Evolutionary conservation across 2,329 filamentous ascomycete species (phyloP).

Genomic region (Colletotrichum navitas): DNA sequence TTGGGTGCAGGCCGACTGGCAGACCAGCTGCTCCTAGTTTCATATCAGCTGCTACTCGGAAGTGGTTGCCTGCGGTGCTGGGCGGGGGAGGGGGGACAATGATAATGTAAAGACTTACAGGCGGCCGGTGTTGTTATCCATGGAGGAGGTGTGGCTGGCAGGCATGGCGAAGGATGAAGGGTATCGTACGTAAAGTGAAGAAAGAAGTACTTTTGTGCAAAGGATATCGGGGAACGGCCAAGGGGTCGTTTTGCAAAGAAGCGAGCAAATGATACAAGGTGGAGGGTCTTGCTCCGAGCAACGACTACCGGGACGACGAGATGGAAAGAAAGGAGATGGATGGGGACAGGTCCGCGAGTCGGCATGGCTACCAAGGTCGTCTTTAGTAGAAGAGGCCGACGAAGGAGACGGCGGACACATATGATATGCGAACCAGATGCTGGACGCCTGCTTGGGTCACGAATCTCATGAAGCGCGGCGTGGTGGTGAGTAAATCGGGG

Average conservation of each 20-base stretch:
- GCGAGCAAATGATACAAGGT: neutral
- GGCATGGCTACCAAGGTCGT: neutral
- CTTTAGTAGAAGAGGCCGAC: neutral
- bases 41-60: neutral
- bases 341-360: neutral
- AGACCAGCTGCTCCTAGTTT: neutral
- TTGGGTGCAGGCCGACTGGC: neutral
- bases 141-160: neutral
- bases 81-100: too few species aligned
- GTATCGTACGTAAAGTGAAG: neutral
- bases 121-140: slow-evolving; percentile 8
- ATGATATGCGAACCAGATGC: neutral
- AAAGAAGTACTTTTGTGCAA: neutral
- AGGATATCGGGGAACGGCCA: too few species aligned
- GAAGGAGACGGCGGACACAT: too few species aligned
- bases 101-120: neutral
- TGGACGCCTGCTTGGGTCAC: neutral
- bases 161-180: neutral
- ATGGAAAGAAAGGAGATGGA: neutral
- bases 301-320: neutral
- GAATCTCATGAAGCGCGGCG: neutral
- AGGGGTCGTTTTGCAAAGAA: neutral
- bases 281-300: neutral
- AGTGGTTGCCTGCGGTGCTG: too few species aligned
- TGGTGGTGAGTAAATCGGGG: neutral